These are phyloP conservation scores for Suhomyces canberraensis DNA, from an alignment of 805 yeast species.

Conservation along the genomic window DNA sequence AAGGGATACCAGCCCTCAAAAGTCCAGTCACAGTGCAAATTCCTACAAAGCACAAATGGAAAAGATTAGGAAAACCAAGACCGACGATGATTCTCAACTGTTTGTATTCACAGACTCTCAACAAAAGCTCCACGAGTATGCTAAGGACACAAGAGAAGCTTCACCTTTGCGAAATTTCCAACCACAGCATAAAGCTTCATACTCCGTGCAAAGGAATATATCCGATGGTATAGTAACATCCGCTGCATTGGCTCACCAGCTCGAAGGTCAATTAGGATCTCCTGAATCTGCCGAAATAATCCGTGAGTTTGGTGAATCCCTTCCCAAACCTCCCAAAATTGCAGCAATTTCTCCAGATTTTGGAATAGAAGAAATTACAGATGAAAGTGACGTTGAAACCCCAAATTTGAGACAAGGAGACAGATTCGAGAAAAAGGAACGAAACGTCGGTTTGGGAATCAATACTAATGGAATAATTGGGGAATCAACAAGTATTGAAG, in stretches of 20 bases:
- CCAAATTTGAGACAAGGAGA: neutral
- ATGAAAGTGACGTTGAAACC: constrained; percentile 20
- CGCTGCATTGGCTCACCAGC: constrained; percentile 24
- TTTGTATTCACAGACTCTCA: constrained; percentile 11
- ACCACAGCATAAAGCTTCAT: constrained; percentile 8
- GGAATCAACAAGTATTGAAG: constrained; percentile 14
- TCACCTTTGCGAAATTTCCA: constrained; percentile 24
- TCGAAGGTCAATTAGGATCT: constrained; percentile 17
- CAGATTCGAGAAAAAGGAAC: neutral
- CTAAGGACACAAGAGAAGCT: constrained; percentile 14
- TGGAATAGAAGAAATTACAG: constrained; percentile 37
- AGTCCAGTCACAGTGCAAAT: neutral
- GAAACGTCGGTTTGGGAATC: constrained; percentile 8
- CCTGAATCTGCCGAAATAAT: neutral
- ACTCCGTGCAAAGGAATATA: constrained; percentile 14
- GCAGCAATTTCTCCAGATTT: constrained; percentile 22
- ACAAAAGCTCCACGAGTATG: constrained; percentile 22
- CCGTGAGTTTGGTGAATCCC: constrained; percentile 4
- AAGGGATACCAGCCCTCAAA: neutral
- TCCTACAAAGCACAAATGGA: neutral
- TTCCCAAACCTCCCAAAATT: constrained; percentile 4
- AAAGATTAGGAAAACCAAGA: neutral
- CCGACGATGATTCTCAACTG: constrained; percentile 12
- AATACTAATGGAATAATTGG: constrained; percentile 11
- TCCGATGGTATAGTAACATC: constrained; percentile 25